Evolutionary conservation across 2,329 filamentous ascomycete species (phyloP), one percentile per base, ranked within the genome.

Genomic region (Ciborinia camelliae): DNA sequence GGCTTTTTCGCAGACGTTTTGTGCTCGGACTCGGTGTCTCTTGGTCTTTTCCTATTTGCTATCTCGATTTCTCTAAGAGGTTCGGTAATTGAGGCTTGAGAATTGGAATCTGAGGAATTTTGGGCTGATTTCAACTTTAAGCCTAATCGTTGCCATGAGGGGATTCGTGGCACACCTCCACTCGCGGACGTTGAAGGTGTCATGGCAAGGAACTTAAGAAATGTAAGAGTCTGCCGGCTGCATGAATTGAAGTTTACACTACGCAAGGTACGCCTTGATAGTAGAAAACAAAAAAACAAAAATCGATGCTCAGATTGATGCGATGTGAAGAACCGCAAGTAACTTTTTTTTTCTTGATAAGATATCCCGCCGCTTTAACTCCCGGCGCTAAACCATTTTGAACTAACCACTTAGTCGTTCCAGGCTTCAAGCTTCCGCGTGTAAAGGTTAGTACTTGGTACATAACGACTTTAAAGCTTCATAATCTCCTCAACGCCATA

Each of bases 81-180:
- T 55, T 73, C 67, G 39, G 32, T 23, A 45, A 61, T 32, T 50
- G 63, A 50, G 26, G 43, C 14, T 47, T 63, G 52, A 54, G 57
- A 37, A 28, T 62, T 54, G 59, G 62, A 30, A 43, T 69, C 66
- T 67, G 64, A 48, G 53, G 68, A 55, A 55, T 77, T 73, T 73
- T 80, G 79, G 53, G 80, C 78, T 72, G 80, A 81, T 74, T 86
- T 87, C 70, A 85, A 77, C 76, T 86, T 86, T 67, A 86, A 77
- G 43, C 84, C 84, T 63, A 86, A 76, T 72, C 82, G 79, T 73
- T 86, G 86, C 84, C 84, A 87, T 66, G 85, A 84, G 39, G 85
- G 84, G 55, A 82, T 75, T 70, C 72, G 70, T 70, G 69, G 59
- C n/a, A 57, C 53, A 15, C 65, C 32, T 30, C 65, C 43, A 64